Evolutionary conservation across 2,329 filamentous ascomycete species (phyloP).

Genomic region (Arthrobotrys sinensis): DNA sequence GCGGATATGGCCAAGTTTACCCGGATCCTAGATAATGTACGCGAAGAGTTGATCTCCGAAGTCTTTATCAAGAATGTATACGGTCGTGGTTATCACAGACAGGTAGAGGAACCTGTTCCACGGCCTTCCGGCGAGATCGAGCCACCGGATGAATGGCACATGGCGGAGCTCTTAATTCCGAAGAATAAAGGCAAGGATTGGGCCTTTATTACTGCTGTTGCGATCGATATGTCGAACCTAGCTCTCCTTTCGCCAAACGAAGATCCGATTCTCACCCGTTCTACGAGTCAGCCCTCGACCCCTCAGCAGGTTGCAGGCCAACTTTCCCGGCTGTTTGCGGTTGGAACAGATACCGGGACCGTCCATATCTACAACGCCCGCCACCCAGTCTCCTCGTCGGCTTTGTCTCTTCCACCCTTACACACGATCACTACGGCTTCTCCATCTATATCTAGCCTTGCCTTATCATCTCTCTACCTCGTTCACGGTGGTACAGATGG

Average conservation of each 20-base stretch:
- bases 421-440: conserved; percentile 91
- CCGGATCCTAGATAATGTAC: conserved; percentile 50
- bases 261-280: conserved; percentile 77
- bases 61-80: conserved; percentile 58
- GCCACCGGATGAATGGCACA: conserved; percentile 44
- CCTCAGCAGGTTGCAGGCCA: conserved; percentile 84
- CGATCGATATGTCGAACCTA: conserved; percentile 81
- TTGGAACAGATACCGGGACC: conserved; percentile 84
- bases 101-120: conserved; percentile 48
- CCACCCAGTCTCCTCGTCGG: conserved; percentile 73
- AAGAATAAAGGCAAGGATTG: conserved; percentile 66
- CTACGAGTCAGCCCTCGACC: conserved; percentile 4
- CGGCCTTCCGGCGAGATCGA: conserved; percentile 43
- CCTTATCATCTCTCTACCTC: conserved; percentile 86
- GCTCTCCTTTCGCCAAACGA: conserved; percentile 81
- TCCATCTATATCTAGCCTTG: conserved; percentile 85
- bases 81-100: conserved; percentile 42
- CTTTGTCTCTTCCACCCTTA: conserved; percentile 74
- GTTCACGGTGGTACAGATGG: conserved; percentile 96
- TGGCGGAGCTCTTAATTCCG: conserved; percentile 31
- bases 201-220: conserved; percentile 78
- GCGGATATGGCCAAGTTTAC: conserved; percentile 40
- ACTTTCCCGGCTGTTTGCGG: conserved; percentile 82
- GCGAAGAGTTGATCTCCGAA: conserved; percentile 49
- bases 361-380: conserved; percentile 89